A percentile compares a stretch with the other conserved stretches of the same genome.
Conservation (phyloP, 805 yeast genomes). For the Candida michaelii region DNA sequence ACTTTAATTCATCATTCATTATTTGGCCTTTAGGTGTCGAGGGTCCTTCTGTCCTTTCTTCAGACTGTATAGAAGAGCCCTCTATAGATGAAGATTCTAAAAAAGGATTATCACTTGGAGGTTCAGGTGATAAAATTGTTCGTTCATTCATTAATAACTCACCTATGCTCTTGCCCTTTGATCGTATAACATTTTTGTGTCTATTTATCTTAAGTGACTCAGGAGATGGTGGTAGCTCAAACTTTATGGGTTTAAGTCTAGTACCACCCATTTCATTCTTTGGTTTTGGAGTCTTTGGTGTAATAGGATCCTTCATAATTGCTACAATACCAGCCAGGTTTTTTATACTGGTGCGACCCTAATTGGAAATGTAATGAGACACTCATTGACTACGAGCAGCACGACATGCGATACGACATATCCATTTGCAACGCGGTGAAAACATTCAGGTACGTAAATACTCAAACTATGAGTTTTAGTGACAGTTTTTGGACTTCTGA, state of each 20-base stretch:
- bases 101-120: conserved; percentile 25
- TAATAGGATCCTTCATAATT: background rate
- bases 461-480: conserved; percentile 52
- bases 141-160: conserved; percentile 13
- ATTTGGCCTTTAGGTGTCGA: conserved; percentile 23
- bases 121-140: conserved; percentile 22
- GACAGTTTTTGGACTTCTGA: conserved; percentile 79
- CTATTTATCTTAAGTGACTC: conserved; percentile 9
- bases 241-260: background rate
- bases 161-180: conserved; percentile 6
- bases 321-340: background rate
- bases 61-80: too few relatives aligned
- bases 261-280: background rate
- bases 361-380: conserved; percentile 1
- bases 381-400: too few relatives aligned
- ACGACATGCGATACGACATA: too few relatives aligned
- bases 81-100: too few relatives aligned
- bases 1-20: conserved; percentile 26
- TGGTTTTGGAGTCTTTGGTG: conserved; percentile 2
- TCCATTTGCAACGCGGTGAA: background rate
- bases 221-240: conserved; percentile 12
- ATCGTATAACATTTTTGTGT: conserved; percentile 3
- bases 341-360: conserved; percentile 3
- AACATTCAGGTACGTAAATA: background rate
- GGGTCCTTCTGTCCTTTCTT: background rate